These are phyloP conservation scores for Ogataea degrootiae DNA, from an alignment of 805 yeast species.

Conservation along the genomic window DNA sequence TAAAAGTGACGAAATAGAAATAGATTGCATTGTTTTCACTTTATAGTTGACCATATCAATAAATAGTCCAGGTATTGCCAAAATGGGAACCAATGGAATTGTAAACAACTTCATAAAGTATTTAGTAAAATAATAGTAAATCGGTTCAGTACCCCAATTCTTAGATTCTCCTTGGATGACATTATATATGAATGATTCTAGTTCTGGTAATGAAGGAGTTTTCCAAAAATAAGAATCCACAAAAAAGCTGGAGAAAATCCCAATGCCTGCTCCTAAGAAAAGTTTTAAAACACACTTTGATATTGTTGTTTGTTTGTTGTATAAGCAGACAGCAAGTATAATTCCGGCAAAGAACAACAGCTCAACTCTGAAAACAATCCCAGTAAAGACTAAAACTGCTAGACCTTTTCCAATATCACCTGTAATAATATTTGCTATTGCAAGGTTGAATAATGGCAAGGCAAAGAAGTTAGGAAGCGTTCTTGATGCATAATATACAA, in stretches of 20 bases:
- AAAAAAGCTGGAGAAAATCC: conserved; percentile 40
- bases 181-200: conserved; percentile 68
- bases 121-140: conserved; percentile 56
- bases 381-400: conserved; percentile 52
- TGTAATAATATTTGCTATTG: conserved; percentile 44
- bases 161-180: conserved; percentile 68
- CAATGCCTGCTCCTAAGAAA: conserved; percentile 46
- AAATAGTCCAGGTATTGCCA: conserved; percentile 31
- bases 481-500: conserved; percentile 74
- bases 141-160: conserved; percentile 85
- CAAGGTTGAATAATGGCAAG: conserved; percentile 63
- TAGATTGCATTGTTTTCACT: conserved; percentile 34
- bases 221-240: conserved; percentile 81
- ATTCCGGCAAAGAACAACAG: conserved; percentile 50
- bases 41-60: conserved; percentile 24
- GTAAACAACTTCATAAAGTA: conserved; percentile 44
- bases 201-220: conserved; percentile 56
- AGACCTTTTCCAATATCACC: conserved; percentile 48
- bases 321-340: conserved; percentile 41
- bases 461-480: conserved; percentile 86
- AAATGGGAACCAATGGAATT: conserved; percentile 41
- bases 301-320: conserved; percentile 44
- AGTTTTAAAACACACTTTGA: conserved; percentile 36
- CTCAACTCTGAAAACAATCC: conserved; percentile 71
- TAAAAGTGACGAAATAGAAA: conserved; percentile 46